phyloP scores from a whole-genome alignment of 1,139 yeast genomes.

The Meyerozyma smithsonii region DNA sequence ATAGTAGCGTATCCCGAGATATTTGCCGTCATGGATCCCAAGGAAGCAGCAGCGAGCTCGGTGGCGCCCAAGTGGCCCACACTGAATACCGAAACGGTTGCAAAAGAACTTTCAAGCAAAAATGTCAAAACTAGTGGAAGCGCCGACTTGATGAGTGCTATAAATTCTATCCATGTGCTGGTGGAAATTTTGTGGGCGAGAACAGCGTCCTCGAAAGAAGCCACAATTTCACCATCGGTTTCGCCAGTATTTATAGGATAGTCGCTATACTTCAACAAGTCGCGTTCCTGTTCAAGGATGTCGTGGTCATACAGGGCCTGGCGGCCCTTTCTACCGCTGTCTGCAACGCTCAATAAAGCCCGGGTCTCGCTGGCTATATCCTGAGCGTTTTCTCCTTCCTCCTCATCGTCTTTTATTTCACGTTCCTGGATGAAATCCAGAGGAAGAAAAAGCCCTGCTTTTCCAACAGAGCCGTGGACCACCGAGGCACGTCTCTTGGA shows the following conservation, averaged over 20 bases:
- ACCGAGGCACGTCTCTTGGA: conserved; percentile 48
- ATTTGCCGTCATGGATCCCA: conserved; percentile 62
- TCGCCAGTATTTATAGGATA: conserved; percentile 5
- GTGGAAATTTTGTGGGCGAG: conserved; percentile 9
- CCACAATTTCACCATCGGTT: conserved; percentile 10
- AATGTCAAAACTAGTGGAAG: conserved; percentile 52
- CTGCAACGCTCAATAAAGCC: not conserved
- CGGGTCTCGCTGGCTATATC: not conserved
- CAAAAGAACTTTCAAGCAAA: conserved; percentile 49
- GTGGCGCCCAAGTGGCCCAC: conserved; percentile 58
- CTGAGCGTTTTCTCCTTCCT: not conserved
- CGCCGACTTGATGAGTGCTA: conserved; percentile 37
- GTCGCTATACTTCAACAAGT: conserved; percentile 9
- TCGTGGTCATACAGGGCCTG: not conserved
- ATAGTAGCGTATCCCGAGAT: conserved; percentile 57
- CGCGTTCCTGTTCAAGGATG: conserved; percentile 10
- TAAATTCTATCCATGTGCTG: conserved; percentile 32
- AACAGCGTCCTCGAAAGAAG: conserved; percentile 11
- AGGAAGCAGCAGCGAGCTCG: conserved; percentile 55
- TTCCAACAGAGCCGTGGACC: conserved; percentile 50
- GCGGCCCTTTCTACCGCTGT: not conserved
- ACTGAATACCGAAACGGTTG: conserved; percentile 53
- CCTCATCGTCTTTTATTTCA: not conserved
- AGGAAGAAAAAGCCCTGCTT: conserved; percentile 50
- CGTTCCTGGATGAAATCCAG: conserved; percentile 32